A percentile compares a stretch with the other conserved stretches of the same genome.
Conservation (phyloP, 2,329 filamentous ascomycete genomes). For the Grosmannia penicillata region DNA sequence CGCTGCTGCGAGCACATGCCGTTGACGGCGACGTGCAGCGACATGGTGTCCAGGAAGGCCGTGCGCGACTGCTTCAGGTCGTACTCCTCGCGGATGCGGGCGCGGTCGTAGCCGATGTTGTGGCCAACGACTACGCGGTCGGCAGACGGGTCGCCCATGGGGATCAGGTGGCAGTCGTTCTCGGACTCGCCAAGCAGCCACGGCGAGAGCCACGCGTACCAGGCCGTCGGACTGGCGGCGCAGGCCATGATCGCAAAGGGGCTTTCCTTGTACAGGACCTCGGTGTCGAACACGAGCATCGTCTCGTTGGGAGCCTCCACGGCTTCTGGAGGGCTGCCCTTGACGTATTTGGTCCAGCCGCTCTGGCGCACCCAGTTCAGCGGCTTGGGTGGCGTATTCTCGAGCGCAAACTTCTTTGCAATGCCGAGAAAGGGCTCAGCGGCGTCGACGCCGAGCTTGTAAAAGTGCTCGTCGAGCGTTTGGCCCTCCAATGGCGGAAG, state of each 20-base stretch:
- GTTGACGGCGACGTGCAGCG: constrained; percentile 90
- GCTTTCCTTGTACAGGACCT: constrained; percentile 90
- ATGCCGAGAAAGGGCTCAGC: constrained; percentile 69
- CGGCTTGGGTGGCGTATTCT: constrained; percentile 43
- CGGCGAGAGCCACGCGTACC: constrained; percentile 96
- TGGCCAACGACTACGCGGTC: constrained; percentile 79
- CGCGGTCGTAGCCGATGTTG: constrained; percentile 90
- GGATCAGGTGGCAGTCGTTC: constrained; percentile 62
- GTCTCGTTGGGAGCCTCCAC: constrained; percentile 66
- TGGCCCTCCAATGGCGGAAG: constrained; percentile 64
- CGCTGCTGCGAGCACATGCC: constrained; percentile 97
- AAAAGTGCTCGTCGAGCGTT: constrained; percentile 86
- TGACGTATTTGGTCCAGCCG: constrained; percentile 89
- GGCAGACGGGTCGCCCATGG: constrained; percentile 61
- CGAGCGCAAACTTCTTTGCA: constrained; percentile 59
- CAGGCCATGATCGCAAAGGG: constrained; percentile 95
- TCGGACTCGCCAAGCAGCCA: constrained; percentile 80
- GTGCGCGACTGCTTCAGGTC: constrained; percentile 68
- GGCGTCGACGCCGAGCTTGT: constrained; percentile 71
- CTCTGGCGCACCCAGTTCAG: constrained; percentile 62
- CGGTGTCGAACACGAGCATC: constrained; percentile 86
- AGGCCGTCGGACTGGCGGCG: constrained; percentile 73
- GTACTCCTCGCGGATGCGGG: constrained; percentile 81
- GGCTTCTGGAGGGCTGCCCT: constrained; percentile 53
- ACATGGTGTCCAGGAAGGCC: constrained; percentile 94